Base-by-base conservation (phyloP, 768 basidiomycete species). In the Trametes punicea region DNA sequence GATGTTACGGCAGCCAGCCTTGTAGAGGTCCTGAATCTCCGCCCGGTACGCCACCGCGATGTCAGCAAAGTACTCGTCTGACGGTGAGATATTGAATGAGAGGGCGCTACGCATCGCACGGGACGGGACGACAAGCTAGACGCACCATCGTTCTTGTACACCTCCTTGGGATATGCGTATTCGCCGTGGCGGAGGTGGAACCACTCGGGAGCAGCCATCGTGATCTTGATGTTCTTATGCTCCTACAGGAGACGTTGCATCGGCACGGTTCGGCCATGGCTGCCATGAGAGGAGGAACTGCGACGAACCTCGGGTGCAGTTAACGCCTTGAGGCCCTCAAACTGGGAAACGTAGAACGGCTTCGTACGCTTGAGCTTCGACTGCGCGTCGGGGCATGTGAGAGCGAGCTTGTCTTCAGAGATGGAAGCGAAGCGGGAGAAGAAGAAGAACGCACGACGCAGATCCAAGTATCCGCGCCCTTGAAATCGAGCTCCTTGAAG, bases 171-270 rank as follows among this genome's bases (percentile, higher is more conserved):
- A 63, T 83, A 85, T 6, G 82, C 81, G 57, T 82, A 81, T 8
- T 74, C 76, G 46, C 86, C 86, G 65, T 85, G 84, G 23, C 82
- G 79, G 26, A 86, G 79, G 66, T 86, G 84, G 67, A 81, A 84
- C 84, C 85, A 87, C 31, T 83, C 82, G 3, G 87, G 88, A 0
- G 86, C 81, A 56, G 82, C 84, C 69, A 88, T 73, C 13, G 84
- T 89, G 56, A 90, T 64, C 68, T 92, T 90, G 68, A 90, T 78
- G 64, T 77, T 74, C 64, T 77, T 77, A 56, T 86, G 81, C 63
- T 88, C 85, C 81, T 84, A 47, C 15, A n/a, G 26, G 21, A 31
- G 21, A 59, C 11, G 30, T 51, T 33, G 23, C 20, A 15, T 20
- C 39, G 30, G 36, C 13, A 4, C 57, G 54, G 49, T 31, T 16